phyloP scores from a whole-genome alignment of 805 yeast species.

The Yarrowia porcina region DNA sequence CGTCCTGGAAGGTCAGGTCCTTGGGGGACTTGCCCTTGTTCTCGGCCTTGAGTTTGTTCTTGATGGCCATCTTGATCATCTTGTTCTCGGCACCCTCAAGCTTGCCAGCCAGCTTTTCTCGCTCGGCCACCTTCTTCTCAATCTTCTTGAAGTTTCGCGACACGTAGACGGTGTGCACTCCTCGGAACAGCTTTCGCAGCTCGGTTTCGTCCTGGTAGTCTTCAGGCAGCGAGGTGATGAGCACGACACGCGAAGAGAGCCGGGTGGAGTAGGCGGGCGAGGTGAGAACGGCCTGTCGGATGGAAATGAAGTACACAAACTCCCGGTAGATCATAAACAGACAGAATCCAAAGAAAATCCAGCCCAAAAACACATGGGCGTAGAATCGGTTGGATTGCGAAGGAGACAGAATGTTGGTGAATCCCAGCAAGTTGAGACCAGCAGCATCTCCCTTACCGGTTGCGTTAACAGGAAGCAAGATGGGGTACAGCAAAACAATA shows the following conservation, averaged over 20 bases:
- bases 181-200: conserved; percentile 70
- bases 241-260: conserved; percentile 73
- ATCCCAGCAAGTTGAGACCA: conserved; percentile 76
- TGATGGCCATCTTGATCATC: conserved; percentile 59
- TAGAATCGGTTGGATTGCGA: conserved; percentile 59
- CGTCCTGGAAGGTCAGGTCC: conserved; percentile 27
- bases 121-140: conserved; percentile 52
- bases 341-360: conserved; percentile 71
- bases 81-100: conserved; percentile 66
- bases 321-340: conserved; percentile 80
- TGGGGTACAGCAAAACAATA: conserved; percentile 53
- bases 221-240: conserved; percentile 81
- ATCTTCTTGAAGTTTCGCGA: conserved; percentile 61
- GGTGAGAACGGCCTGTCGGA: conserved; percentile 73
- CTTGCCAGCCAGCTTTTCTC: conserved; percentile 56
- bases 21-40: conserved; percentile 47
- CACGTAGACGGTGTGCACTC: conserved; percentile 79
- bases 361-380: conserved; percentile 79
- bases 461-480: conserved; percentile 82
- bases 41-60: conserved; percentile 58
- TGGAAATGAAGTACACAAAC: conserved; percentile 67
- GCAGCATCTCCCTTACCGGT: conserved; percentile 56
- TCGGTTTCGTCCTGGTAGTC: conserved; percentile 68
- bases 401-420: conserved; percentile 59
- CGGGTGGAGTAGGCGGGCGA: conserved; percentile 76